These are phyloP conservation scores for Euclidium syriacum DNA, from an alignment of 345 rosid species.

Conservation along the genomic window DNA sequence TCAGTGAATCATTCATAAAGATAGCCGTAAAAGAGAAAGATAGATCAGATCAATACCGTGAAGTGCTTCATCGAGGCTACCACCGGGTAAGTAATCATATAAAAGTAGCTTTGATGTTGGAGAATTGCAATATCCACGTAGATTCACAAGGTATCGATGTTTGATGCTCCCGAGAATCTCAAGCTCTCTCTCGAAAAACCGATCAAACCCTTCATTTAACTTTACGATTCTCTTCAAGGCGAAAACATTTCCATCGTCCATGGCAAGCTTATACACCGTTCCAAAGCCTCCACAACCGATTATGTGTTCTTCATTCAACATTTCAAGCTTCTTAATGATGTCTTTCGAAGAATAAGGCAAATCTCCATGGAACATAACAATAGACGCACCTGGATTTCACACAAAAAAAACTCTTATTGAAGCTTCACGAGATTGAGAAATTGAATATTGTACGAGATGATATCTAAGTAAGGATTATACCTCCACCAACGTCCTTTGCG, in stretches of 20 bases:
- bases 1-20: constrained; percentile 11
- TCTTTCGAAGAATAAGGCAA: constrained; percentile 93
- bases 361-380: constrained; percentile 97
- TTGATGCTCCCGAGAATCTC: constrained; percentile 98
- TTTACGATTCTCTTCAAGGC: constrained; percentile 84
- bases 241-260: constrained; percentile 94
- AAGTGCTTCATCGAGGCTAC: constrained; percentile 97
- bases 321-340: constrained; percentile 79
- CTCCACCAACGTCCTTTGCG: constrained; percentile 87
- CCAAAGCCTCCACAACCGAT: constrained; percentile 95
- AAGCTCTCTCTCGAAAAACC: constrained; percentile 94
- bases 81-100: constrained; percentile 88
- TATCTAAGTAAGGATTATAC: constrained; percentile 17
- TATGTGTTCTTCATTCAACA: constrained; percentile 75
- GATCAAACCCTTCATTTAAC: constrained; percentile 88
- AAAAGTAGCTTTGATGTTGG: constrained; percentile 82
- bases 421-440: neutral
- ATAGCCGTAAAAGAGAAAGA: neutral
- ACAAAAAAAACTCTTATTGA: constrained; percentile 12
- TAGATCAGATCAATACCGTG: constrained; percentile 69
- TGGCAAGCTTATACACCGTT: constrained; percentile 82
- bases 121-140: constrained; percentile 96
- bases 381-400: constrained; percentile 71
- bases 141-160: constrained; percentile 85
- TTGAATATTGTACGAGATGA: neutral